Percentiles rank a stretch among this genome's conserved stretches.
Conservation (phyloP, 345 rosid species). For the Rubroshorea leprosula region DNA sequence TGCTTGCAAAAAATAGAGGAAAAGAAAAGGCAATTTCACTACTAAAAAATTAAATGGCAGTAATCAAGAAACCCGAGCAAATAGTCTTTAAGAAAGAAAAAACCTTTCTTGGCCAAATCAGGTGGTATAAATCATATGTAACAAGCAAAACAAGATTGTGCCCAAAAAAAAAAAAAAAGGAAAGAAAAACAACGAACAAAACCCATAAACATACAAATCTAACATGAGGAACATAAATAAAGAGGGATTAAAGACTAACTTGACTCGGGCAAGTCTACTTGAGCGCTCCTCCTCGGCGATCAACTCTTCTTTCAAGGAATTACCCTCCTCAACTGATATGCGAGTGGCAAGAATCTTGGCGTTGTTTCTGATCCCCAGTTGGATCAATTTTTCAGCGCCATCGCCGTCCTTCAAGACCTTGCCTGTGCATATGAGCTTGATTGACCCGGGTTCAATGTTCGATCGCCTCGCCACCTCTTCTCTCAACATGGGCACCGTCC, state of each 20-base stretch:
- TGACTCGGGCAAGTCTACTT: slow-evolving; percentile 59
- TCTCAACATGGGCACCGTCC: slow-evolving; percentile 75
- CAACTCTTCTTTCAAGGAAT: slow-evolving; percentile 40
- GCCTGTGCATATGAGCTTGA: slow-evolving; percentile 77
- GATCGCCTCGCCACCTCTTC: slow-evolving; percentile 75
- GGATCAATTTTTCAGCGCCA: slow-evolving; percentile 41
- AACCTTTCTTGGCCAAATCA: not conserved
- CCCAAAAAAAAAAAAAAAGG: not conserved
- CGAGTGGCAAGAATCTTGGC: slow-evolving; percentile 71
- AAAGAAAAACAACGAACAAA: not conserved
- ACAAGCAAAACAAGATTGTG: no score
- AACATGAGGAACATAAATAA: not conserved
- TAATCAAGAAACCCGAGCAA: no score
- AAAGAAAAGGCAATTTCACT: no score
- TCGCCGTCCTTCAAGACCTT: slow-evolving; percentile 63
- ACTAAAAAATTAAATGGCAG: no score
- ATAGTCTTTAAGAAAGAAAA: no score
- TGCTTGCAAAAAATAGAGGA: no score
- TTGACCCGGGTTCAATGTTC: slow-evolving; percentile 35
- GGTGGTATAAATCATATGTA: not conserved
- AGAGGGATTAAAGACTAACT: slow-evolving; percentile 35
- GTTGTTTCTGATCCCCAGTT: slow-evolving; percentile 64
- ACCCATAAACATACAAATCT: not conserved
- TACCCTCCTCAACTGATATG: slow-evolving; percentile 56
- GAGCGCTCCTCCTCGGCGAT: slow-evolving; percentile 79